Evolutionary conservation across 2,329 filamentous ascomycete species (phyloP), one percentile per base, ranked within the genome.

Genomic region (Aspergillus fructus): DNA sequence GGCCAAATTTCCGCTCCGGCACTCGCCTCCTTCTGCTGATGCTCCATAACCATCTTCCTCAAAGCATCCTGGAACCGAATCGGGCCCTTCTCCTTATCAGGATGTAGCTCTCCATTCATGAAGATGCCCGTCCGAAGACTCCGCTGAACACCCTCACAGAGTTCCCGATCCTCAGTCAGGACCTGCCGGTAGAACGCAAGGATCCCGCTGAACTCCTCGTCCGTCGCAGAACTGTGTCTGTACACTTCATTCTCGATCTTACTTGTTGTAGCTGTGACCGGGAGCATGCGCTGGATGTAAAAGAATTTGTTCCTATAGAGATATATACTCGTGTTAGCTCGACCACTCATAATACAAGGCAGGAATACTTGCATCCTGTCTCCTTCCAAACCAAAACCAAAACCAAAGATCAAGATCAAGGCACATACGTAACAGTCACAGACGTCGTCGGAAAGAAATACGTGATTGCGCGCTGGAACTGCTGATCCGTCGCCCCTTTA

Each of bases 211-310:
- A 87, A 87, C 56, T 85, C 80, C 30, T 82, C 81, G 27, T 86
- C 80, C 3, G 77, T 78, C 1, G 83, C 79, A 65, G 82, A 72
- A 66, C 81, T 83, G 76, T 87, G 83, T 54, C 84, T 79, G 74
- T 79, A 88, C 27, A 87, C 83, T 67, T 88, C 83, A 66, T 87
- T 86, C 61, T 79, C 78, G 77, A 87, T 86, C 39, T 75, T 76
- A 6, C 78, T 81, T 43, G 74, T 79, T 19, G 74, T 78, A 0
- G 84, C 77, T 1, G 77, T 76, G 43, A 75, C 76, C 5, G 85
- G 85, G 13, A 86, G 76, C 70, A 86, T 85, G 54, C 84, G 78
- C 68, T 86, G 83, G 58, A 87, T 83, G 73, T 85, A 85, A 73
- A 87, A 84, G 73, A 87, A 86, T 73, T 60, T 81, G 74, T 42